Base-by-base conservation (phyloP, 495 filamentous ascomycete genomes). In the Neohortaea acidophila region DNA sequence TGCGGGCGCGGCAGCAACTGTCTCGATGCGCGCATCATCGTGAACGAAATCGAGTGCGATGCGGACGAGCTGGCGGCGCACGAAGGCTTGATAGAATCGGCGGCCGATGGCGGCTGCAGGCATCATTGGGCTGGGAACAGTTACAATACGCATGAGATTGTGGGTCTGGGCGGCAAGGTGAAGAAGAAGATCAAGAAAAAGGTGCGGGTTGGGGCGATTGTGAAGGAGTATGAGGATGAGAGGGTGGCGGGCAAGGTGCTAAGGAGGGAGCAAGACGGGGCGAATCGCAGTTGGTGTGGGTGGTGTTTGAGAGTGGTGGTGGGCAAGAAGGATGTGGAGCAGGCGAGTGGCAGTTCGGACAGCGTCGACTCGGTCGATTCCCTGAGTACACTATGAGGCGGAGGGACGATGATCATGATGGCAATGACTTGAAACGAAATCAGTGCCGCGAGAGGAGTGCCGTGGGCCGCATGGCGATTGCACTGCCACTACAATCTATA, bases 201-300 rank as follows among this genome's bases (percentile, higher is more conserved):
- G 50, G 72, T 86, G 11, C 63, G 67, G 41, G 72, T 94, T 1
- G 85, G 84, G 11, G 79, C 78, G 14, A 83, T 77, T 43, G 84
- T 92, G 22, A 73, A 72, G 38, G 80, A 87, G 51, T 80, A 73
- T 58, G 79, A 81, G 42, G 81, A 89, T 55, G 84, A 89, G 62
- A 65, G 71, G 33, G 72, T 72, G 20, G 65, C 54, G 30, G 59
- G 57, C 3, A 62, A 64, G 43, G 66, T 66, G 34, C 51, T 81
- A 21, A 61, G 59, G 1, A 39, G 72, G n/a, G 76, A 81, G 57
- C 59, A 69, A 15, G 53, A 56, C 3, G 69, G 70, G 0, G 39
- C 47, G 54, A 67, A 57, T 48, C 61, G 65, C 59, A 84, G 69
- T 59, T 91, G 67, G 71, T 75, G 64, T 54, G 75, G 58, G 0